Base-by-base conservation (phyloP, 108 stramenopile species). In the Hondaea fermentalgiana region DNA sequence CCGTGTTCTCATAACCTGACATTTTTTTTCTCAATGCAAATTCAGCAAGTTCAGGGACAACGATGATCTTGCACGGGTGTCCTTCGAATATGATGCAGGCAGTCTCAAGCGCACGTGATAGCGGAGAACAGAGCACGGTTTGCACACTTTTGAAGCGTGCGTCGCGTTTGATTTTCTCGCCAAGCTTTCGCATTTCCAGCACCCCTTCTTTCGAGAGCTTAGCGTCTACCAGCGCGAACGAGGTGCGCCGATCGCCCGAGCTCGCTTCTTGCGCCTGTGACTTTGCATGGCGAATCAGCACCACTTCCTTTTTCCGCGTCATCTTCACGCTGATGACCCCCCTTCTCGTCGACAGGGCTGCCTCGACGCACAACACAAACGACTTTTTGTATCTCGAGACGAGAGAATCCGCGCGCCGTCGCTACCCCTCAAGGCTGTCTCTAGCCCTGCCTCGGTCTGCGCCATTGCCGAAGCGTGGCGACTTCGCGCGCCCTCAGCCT, bases 1-100 rank as follows among this genome's bases (percentile, higher is more conserved):
- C 76, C 45, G 76, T 83, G 76, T 83, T 83, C 28, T 83, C 76
- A 23, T 83, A 83, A 6, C 76, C 76, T 12, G 76, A n/a, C 76
- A 83, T 83, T 16, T 23, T 55, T 6, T 35, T 83, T 12, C 23
- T 35, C 1, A 53, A 6, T 17, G 76, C 76, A 53, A 83, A 83
- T 23, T 83, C 76, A 6, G 76, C 76, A 23, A 83, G 76, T 45
- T 83, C 76, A 12, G 76, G 76, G 12, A 83, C 51, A 12, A 83
- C 25, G 28, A 83, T 8, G 51, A 83, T 83, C 17, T 53, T 47
- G 1, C 49, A 47, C 49, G 45, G 49, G 10, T 16, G n/a, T 43
- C 23, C 51, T 12, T 12, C 76, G 1, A 6, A 83, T 6, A 53
- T 16, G 4, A 53, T n/a, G 23, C 76, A 83, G 16, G 76, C 76